phyloP scores from a whole-genome alignment of 371 early-diverging fungal species.

The Haplosporangium sp. region DNA sequence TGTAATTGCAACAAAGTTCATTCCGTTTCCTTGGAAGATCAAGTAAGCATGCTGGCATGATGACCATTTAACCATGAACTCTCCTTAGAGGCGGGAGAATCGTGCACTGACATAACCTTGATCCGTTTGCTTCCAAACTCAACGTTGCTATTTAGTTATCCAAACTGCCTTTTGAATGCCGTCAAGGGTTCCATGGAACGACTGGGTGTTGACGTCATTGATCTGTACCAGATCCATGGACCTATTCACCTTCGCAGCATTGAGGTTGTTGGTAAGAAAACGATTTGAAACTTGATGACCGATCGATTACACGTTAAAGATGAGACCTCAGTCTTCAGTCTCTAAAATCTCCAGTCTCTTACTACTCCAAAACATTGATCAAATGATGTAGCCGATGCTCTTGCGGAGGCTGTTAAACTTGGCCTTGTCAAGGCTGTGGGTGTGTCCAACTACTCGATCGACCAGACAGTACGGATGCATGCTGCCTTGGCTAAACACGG shows the following conservation, averaged over 20 bases:
- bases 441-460: conserved; percentile 72
- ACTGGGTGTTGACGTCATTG: conserved; percentile 65
- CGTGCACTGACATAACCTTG: background rate
- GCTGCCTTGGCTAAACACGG: conserved; percentile 61
- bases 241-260: conserved; percentile 66
- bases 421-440: conserved; percentile 74
- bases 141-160: conserved; percentile 48
- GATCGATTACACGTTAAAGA: background rate
- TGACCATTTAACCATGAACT: no score
- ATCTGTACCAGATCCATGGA: conserved; percentile 82
- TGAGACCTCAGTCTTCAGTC: background rate
- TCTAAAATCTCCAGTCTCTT: background rate
- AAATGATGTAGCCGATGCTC: conserved; percentile 55
- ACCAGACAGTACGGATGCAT: conserved; percentile 63
- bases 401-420: conserved; percentile 64
- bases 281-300: background rate
- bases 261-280: conserved; percentile 60
- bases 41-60: conserved; percentile 13
- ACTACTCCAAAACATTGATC: no score
- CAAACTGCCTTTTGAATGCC: conserved; percentile 59
- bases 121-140: background rate
- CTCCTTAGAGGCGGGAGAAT: background rate
- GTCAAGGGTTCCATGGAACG: conserved; percentile 65
- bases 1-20: conserved; percentile 66
- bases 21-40: conserved; percentile 56